Evolutionary conservation across 306 rosid genomes (phyloP), one percentile per base, ranked within the genome.

Genomic region (Rosa persica): DNA sequence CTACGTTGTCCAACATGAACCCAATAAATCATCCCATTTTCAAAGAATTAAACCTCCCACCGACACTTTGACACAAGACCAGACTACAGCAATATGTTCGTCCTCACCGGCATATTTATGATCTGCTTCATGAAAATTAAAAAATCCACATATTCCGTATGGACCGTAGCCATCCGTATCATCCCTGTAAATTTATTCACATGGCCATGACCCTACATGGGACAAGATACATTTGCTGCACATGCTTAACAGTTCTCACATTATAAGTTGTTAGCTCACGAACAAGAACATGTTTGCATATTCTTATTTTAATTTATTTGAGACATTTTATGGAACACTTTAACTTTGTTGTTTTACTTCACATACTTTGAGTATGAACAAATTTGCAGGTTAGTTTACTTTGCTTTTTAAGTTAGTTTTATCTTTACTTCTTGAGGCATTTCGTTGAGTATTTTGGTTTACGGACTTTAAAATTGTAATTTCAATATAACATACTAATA

Each of bases 101-200:
- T 30, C 70, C 52, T 30, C 48, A 27, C 30, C 73, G 66, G 66
- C 42, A 48, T 68, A 82, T 58, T 78, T 19, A 78, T 46, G 74
- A 44, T 72, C 11, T 73, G 74, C 48, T 54, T 47, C 27, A 8
- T 12, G 44, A 48, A 64, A 61, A 61, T 22, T 34, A n/a, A 34
- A 25, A 70, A 16, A 23, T 34, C 23, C 22, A 47, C 52, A 36
- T 22, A 52, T 80, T 86, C 94, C 96, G 93, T 92, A 91, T 75
- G 72, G 78, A 82, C 92, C 90, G 93, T 94, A 89, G 52, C 87
- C 81, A 72, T 62, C 82, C 71, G 48, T 39, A 67, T 67, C 71
- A 39, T 42, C 23, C 71, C 71, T 67, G 71, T 27, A 67, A 39
- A 78, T 85, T 66, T 54, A 72, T 5, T 19, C 84, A 66, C 80